These are phyloP conservation scores for Tieghemostelium lacteum DNA, from an alignment of 78 protist genomes.

Conservation along the genomic window DNA sequence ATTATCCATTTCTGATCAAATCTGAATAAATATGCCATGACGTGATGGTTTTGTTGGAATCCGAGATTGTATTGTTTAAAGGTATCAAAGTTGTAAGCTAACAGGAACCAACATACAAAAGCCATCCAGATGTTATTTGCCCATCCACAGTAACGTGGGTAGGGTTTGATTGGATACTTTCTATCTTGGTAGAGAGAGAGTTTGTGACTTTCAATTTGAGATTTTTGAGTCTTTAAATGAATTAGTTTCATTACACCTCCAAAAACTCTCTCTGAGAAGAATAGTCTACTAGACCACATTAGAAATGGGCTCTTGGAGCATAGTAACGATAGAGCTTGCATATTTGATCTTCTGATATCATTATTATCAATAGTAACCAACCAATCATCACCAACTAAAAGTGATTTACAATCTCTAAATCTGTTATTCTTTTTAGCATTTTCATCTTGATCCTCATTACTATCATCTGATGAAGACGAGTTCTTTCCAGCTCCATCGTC, in stretches of 20 bases:
- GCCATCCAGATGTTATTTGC: conserved; percentile 9
- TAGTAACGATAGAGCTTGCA: background rate
- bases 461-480: background rate
- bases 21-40: conserved; percentile 24
- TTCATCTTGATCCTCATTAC: background rate
- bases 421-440: background rate
- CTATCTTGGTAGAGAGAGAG: conserved; percentile 15
- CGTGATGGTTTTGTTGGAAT: background rate
- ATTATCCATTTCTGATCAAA: conserved; percentile 71
- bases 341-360: conserved; percentile 2
- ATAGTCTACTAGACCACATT: background rate
- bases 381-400: conserved; percentile 27
- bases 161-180: background rate
- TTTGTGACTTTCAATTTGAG: background rate
- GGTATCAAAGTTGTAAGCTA: conserved; percentile 28
- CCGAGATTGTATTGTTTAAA: conserved; percentile 1
- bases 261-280: background rate
- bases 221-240: conserved; percentile 20
- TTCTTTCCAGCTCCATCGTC: background rate
- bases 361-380: conserved; percentile 10
- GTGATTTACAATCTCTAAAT: background rate
- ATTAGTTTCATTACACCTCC: background rate
- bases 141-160: background rate
- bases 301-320: conserved; percentile 14
- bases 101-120: conserved; percentile 22